A percentile compares a stretch with the other conserved stretches of the same genome.
Conservation (phyloP, 495 filamentous ascomycete genomes). For the Aspergillus campestris region DNA sequence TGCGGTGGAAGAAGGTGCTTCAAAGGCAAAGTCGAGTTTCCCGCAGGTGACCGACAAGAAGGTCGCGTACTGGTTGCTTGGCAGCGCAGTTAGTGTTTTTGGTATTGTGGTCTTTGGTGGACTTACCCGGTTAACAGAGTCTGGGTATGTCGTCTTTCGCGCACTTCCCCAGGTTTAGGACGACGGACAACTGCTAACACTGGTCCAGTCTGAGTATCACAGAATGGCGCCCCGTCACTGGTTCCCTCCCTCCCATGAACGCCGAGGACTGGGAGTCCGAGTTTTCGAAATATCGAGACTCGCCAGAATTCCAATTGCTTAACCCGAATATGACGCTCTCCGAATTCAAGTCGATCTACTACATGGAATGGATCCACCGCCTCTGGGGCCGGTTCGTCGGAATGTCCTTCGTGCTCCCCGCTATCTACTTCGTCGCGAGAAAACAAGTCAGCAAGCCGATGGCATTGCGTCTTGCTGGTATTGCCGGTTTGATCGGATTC, state of each 20-base stretch:
- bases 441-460: constrained; percentile 71
- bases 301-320: constrained; percentile 82
- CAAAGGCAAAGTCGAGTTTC: constrained; percentile 44
- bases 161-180: neutral
- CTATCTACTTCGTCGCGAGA: constrained; percentile 77
- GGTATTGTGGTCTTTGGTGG: constrained; percentile 95
- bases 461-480: constrained; percentile 68
- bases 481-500: constrained; percentile 83
- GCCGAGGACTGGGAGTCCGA: constrained; percentile 76
- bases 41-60: constrained; percentile 62
- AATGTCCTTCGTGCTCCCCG: constrained; percentile 77
- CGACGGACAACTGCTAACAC: constrained; percentile 11
- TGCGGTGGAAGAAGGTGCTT: constrained; percentile 14
- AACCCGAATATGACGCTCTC: constrained; percentile 85
- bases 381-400: constrained; percentile 94
- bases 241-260: constrained; percentile 76
- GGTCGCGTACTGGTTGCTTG: constrained; percentile 89
- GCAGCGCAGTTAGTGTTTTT: constrained; percentile 85
- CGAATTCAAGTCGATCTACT: constrained; percentile 98
- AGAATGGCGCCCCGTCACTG: constrained; percentile 97
- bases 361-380: constrained; percentile 97
- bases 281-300: constrained; percentile 82
- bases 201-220: constrained; percentile 83
- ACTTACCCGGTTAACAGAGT: constrained; percentile 88
- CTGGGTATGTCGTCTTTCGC: constrained; percentile 54